phyloP scores from a whole-genome alignment of 805 yeast species.

The Tetrapisispora phaffii region DNA sequence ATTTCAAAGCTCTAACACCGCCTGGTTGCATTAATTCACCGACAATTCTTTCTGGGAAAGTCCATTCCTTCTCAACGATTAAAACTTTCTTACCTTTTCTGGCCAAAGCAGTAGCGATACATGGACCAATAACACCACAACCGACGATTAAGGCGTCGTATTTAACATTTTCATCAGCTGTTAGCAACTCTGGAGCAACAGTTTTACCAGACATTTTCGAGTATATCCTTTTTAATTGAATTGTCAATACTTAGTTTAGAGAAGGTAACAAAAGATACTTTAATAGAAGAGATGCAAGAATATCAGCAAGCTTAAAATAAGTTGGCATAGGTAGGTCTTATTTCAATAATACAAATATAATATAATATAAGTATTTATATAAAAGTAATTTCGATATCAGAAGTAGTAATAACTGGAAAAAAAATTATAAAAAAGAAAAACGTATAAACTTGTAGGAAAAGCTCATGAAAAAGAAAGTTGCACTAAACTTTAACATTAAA shows the following conservation, averaged over 20 bases:
- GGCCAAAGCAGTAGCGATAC: slow-evolving; percentile 81
- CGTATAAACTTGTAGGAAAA: neutral
- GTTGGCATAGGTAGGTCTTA: too few species aligned
- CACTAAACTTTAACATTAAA: too few species aligned
- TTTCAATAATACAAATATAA: too few species aligned
- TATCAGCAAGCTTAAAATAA: too few species aligned
- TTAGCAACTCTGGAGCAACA: slow-evolving; percentile 5
- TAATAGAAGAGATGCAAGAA: too few species aligned
- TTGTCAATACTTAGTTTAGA: neutral
- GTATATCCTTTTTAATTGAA: neutral
- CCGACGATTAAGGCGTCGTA: slow-evolving; percentile 88
- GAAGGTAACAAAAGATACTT: neutral
- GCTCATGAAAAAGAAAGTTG: too few species aligned
- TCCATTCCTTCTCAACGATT: slow-evolving; percentile 76
- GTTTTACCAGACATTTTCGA: slow-evolving; percentile 2
- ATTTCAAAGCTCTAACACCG: slow-evolving; percentile 75
- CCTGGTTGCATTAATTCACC: slow-evolving; percentile 97
- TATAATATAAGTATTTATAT: too few species aligned
- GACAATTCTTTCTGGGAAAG: slow-evolving; percentile 88
- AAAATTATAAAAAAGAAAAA: too few species aligned
- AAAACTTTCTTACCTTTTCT: slow-evolving; percentile 79
- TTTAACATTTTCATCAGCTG: slow-evolving; percentile 23
- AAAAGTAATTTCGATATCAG: neutral
- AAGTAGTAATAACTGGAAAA: too few species aligned
- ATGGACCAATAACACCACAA: slow-evolving; percentile 98